Evolutionary conservation across 306 rosid species (phyloP).

Genomic region (Pyrus betulifolia): DNA sequence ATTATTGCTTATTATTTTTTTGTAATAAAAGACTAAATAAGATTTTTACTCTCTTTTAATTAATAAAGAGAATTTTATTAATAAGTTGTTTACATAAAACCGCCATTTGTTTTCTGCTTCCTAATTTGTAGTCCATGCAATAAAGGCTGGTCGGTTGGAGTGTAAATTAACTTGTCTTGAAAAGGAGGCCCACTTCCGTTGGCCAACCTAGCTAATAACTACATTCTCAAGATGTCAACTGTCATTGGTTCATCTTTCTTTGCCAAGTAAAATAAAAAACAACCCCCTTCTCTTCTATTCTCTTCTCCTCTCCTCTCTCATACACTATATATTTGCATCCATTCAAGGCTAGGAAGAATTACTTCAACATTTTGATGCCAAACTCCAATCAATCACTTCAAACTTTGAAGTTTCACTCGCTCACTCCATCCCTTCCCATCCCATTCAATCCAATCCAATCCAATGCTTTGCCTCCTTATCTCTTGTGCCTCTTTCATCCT

Average conservation of each 20-base stretch:
- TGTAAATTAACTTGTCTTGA: conserved; percentile 13
- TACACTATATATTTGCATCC: not conserved
- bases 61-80: no score
- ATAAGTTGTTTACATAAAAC: no score
- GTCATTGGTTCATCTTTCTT: conserved; percentile 19
- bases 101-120: no score
- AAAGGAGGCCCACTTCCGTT: not conserved
- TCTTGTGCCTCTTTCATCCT: conserved; percentile 68
- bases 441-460: conserved; percentile 10
- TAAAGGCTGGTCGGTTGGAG: conserved; percentile 39
- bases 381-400: not conserved
- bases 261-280: not conserved
- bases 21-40: no score
- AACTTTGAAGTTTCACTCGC: no score
- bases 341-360: not conserved
- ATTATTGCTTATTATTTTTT: no score
- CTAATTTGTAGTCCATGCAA: not conserved
- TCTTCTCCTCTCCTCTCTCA: not conserved
- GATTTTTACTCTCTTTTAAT: no score
- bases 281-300: not conserved
- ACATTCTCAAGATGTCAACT: conserved; percentile 18
- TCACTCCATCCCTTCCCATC: not conserved
- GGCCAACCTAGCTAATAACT: conserved; percentile 8
- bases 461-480: conserved; percentile 72
- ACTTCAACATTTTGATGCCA: conserved; percentile 4